Base-by-base conservation (phyloP, 23 red algal genomes). In the Gracilaria gracilis region DNA sequence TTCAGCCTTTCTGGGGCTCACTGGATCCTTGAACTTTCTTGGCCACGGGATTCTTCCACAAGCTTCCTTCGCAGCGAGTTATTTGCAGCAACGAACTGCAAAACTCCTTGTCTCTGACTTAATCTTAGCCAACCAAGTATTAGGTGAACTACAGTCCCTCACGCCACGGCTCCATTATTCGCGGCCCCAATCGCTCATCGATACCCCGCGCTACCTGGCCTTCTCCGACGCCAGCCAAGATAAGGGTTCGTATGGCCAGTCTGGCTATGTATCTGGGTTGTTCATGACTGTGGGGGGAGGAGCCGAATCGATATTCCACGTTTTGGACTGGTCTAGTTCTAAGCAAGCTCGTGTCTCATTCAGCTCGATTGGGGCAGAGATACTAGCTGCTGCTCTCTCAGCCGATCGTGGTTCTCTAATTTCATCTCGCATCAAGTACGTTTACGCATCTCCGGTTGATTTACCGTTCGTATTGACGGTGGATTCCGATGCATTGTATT, bases 211-310 rank as follows among this genome's bases (percentile, higher is more conserved):
- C 15, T 79, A 89, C 71, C 42, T 89, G 21, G 70, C 71, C 28
- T 80, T 89, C 67, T 78, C 85, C 24, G 67, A 89, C 64, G 85
- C 85, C 51, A 89, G 74, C 42, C 85, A 89, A 62, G 74, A 46
- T 9, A 77, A 58, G 31, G 33, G 42, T 14, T 89, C 54, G 16
- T 89, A 89, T 79, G 55, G 85, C 4, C 51, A 89, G 38, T 64
- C 72, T 37, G 53, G 85, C 9, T 89, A 89, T 8, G 33, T 89
- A 7, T 89, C 71, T 44, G 85, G 85, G 1, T 31, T 77, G 28
- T 89, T 73, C 20, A 28, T 86, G 64, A 33, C 82, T n/a, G n/a
- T n/a, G 82, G 9, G 39, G 58, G 82, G 42, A 65, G 82, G 55
- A 59, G 73, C 4, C n/a, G 48, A 50, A n/a, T 4, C 23, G 11